These are phyloP conservation scores for Neopestalotiopsis rosae DNA, from an alignment of 2,329 filamentous ascomycete species.

Conservation along the genomic window DNA sequence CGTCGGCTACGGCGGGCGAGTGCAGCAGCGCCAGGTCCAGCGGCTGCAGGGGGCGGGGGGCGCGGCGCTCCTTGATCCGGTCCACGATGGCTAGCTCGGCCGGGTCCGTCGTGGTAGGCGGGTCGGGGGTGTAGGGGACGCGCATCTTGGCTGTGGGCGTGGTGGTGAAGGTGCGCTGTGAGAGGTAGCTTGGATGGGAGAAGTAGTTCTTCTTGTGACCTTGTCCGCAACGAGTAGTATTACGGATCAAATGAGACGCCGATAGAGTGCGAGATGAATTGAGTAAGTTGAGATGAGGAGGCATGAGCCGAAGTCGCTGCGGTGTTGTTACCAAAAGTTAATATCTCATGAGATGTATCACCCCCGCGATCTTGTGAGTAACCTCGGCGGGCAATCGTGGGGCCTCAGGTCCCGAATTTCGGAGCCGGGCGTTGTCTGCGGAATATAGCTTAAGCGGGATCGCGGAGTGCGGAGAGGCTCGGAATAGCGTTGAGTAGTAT, in stretches of 20 bases:
- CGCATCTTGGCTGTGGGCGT: slow-evolving; percentile 57
- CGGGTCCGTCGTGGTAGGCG: slow-evolving; percentile 47
- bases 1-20: slow-evolving; percentile 75
- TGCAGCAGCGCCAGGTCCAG: slow-evolving; percentile 81
- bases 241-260: neutral
- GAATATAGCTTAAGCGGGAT: slow-evolving; percentile 13
- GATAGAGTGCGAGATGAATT: neutral
- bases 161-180: slow-evolving; percentile 8
- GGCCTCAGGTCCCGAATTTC: slow-evolving; percentile 12
- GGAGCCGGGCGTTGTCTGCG: slow-evolving; percentile 1
- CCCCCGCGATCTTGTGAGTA: neutral
- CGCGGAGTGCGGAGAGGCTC: neutral
- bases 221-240: neutral
- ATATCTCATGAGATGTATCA: neutral
- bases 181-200: neutral
- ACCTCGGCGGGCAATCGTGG: slow-evolving; percentile 13
- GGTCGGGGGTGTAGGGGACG: slow-evolving; percentile 67
- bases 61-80: slow-evolving; percentile 69
- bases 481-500: neutral
- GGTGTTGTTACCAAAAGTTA: neutral
- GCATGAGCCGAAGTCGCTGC: neutral
- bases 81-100: slow-evolving; percentile 63
- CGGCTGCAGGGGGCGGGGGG: slow-evolving; percentile 72
- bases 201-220: neutral
- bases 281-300: neutral